Base-by-base conservation (phyloP, 1,139 yeast genomes). In the Ashbya aceris region DNA sequence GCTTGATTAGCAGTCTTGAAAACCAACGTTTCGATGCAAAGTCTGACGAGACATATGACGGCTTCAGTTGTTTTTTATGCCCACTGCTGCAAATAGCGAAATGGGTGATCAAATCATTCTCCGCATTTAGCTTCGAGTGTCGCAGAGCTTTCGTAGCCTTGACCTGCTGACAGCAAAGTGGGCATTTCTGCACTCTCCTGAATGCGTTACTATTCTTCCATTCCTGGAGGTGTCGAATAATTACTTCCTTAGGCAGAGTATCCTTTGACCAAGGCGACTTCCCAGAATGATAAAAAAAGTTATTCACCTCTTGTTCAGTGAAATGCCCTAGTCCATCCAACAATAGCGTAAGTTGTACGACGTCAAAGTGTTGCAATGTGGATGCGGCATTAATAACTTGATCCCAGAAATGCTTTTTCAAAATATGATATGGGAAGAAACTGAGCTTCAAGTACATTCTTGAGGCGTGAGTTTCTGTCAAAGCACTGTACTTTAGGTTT, bases 1-100 rank as follows among this genome's bases (percentile, higher is more conserved):
- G 67, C 56, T 86, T 89, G 43, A 87, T 83, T 46, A 87, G 68
- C 2, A 83, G 74, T 54, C 83, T 86, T 5, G 89, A 74, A 53
- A 83, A 85, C 97, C 97, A 87, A 49, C 91, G 76, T 52, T 84
- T 79, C 3, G 91, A 76, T 0, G 97, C 97, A 50, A 82, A 77
- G 44, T 77, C 81, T 0, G 93, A 76, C 0, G 96, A 77, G 1
- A 85, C 91, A 57, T 78, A 89, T 1, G 82, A 71, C 4, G 85
- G 76, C 45, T 79, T 77, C 33, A 84, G 63, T 12, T 83, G 60
- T 50, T 79, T 76, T 50, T 79, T 76, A 48, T 78, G 76, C 42
- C 81, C 76, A 81, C 84, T 77, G 0, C 86, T 80, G 63, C 98
- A 91, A 1, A 86, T 77, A 0, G 96, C 93, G 48, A 89, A 73